phyloP scores from a whole-genome alignment of 1,284 basidiomycete genomes.

The Trametes sp. region DNA sequence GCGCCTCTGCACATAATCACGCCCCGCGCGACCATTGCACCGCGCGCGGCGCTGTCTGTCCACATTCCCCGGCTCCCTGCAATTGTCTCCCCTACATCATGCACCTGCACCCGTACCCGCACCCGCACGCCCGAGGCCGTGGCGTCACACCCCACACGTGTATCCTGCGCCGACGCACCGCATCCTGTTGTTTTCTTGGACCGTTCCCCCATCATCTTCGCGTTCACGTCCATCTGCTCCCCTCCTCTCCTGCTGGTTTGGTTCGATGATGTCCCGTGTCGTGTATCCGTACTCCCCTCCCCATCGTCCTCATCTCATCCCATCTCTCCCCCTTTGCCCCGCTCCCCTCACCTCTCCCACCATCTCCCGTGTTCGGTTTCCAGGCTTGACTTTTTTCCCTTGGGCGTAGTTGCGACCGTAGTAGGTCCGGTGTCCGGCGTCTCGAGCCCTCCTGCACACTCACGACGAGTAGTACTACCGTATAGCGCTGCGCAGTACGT shows the following conservation, averaged over 20 bases:
- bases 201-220: conserved; percentile 5
- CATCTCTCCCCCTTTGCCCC: not conserved
- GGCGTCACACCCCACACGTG: conserved; percentile 20
- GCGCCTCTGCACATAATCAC: conserved; percentile 24
- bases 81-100: conserved; percentile 2
- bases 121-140: conserved; percentile 1
- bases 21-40: conserved; percentile 4
- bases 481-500: conserved; percentile 16
- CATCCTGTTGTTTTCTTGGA: conserved; percentile 28
- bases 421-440: conserved; percentile 12
- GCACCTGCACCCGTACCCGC: conserved; percentile 6
- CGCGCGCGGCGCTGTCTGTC: conserved; percentile 19
- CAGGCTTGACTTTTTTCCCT: conserved; percentile 3
- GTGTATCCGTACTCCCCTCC: conserved; percentile 16
- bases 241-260: conserved; percentile 16
- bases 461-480: conserved; percentile 18
- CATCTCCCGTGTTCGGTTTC: not conserved
- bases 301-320: not conserved
- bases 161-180: conserved; percentile 22
- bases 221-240: conserved; percentile 10
- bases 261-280: conserved; percentile 19
- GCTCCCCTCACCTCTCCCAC: not conserved
- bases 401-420: conserved; percentile 12
- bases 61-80: not conserved
- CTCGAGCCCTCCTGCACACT: not conserved